Percentiles rank a stretch among this genome's conserved stretches.
These are phyloP conservation scores for Simplicillium aogashimaense DNA, from an alignment of 2,329 filamentous ascomycete species.

Conservation along the genomic window DNA sequence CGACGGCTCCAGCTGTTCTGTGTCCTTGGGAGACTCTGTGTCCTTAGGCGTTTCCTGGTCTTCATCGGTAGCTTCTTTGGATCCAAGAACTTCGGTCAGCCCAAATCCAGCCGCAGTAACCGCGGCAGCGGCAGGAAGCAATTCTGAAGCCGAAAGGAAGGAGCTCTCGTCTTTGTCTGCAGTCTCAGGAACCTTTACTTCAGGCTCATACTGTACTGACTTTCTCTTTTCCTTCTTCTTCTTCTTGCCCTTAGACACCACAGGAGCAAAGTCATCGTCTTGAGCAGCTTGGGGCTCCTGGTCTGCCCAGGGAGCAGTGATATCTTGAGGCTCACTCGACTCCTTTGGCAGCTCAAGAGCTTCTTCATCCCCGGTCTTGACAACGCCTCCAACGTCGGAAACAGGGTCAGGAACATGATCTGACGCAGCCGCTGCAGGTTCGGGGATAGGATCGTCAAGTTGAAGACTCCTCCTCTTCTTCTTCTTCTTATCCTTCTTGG, in stretches of 20 bases:
- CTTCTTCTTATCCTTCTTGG: slow-evolving; percentile 18
- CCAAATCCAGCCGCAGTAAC: not conserved
- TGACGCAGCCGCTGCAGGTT: not conserved
- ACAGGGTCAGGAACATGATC: not conserved
- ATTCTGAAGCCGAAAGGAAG: slow-evolving; percentile 12
- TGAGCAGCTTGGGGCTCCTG: not conserved
- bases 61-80: slow-evolving; percentile 1
- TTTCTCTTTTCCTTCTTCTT: slow-evolving; percentile 11
- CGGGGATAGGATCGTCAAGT: slow-evolving; percentile 4
- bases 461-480: slow-evolving; percentile 15
- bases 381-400: not conserved
- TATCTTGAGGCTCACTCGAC: not conserved
- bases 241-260: slow-evolving; percentile 7
- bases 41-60: not conserved
- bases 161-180: slow-evolving; percentile 6
- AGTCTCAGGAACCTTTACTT: slow-evolving; percentile 1
- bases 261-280: slow-evolving; percentile 3
- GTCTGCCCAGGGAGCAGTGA: not conserved
- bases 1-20: not conserved
- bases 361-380: not conserved
- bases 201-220: slow-evolving; percentile 10
- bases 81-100: not conserved
- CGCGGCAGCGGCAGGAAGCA: slow-evolving; percentile 8
- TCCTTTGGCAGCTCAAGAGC: not conserved
- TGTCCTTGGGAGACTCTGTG: slow-evolving; percentile 1